phyloP scores from a whole-genome alignment of 306 rosid genomes.

The Styphnolobium japonicum region DNA sequence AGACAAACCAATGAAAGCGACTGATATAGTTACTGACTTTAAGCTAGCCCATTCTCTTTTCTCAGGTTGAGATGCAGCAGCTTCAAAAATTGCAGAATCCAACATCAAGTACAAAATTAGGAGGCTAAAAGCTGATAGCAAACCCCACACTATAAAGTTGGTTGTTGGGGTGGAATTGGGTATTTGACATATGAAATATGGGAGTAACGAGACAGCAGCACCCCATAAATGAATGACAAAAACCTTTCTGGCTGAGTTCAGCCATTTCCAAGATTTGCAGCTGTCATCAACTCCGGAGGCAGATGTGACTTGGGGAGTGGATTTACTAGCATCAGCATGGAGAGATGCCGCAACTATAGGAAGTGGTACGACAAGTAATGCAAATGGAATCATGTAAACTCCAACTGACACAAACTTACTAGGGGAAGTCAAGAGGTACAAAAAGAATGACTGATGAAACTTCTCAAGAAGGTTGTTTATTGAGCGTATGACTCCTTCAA shows the following conservation, averaged over 20 bases:
- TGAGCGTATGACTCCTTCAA: constrained; percentile 88
- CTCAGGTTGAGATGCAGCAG: constrained; percentile 38
- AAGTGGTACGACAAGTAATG: constrained; percentile 82
- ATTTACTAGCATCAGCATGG: constrained; percentile 45
- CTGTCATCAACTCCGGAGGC: constrained; percentile 35
- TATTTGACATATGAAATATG: constrained; percentile 62
- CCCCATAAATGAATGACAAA: constrained; percentile 81
- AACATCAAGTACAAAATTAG: constrained; percentile 43
- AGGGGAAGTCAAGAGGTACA: constrained; percentile 81
- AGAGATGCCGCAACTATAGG: constrained; percentile 90
- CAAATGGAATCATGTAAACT: constrained; percentile 94
- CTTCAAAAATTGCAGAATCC: constrained; percentile 51
- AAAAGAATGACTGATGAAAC: constrained; percentile 91
- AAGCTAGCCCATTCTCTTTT: constrained; percentile 68
- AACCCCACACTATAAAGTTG: constrained; percentile 58
- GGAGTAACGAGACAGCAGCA: constrained; percentile 67
- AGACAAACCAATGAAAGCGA: constrained; percentile 74
- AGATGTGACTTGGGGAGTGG: constrained; percentile 30
- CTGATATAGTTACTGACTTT: constrained; percentile 80
- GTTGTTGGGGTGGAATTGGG: constrained; percentile 50
- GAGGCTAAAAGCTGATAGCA: constrained; percentile 56
- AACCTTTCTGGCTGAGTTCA: constrained; percentile 70
- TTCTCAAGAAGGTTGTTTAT: constrained; percentile 97
- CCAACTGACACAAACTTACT: constrained; percentile 91
- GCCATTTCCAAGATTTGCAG: constrained; percentile 76